Base-by-base conservation (phyloP, 768 basidiomycete genomes). In the Pulveroboletus ravenelii region DNA sequence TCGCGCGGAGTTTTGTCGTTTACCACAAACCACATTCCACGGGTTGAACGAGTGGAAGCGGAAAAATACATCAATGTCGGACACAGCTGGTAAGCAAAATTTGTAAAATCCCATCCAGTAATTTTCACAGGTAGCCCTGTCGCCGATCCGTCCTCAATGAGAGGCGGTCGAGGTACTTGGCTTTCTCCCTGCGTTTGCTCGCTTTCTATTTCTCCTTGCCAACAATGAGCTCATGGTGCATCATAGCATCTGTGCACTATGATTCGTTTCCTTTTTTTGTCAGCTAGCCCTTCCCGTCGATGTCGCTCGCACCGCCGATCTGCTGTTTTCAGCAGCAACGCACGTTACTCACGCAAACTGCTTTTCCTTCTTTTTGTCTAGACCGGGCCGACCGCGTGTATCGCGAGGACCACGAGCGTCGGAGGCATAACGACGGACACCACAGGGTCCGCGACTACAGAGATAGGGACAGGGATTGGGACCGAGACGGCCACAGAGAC, bases 171-270 rank as follows among this genome's bases (percentile, higher is more conserved):
- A 70, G 57, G 65, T 62, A 62, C 64, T 63, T 65, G 66, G 52
- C 61, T 52, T 32, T 70, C 68, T 61, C 58, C 62, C 60, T 58
- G 62, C 60, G 66, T 66, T 72, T 52, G 53, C 57, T 56, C 47
- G 55, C 52, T 51, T 51, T 57, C 35, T 39, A 27, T 37, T 61
- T 59, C 77, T 78, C 78, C 56, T 63, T 65, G 61, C 62, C 70
- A 70, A 76, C 70, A 70, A 74, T 72, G 77, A 75, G 76, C 79
- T 82, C 79, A 82, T 81, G 80, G 79, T 81, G 81, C 79, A 78
- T 64, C 61, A 36, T 58, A 65, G 61, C 66, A 61, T 62, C 61
- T 58, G 51, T 62, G 67, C 70, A 66, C 80, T 76, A 71, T 81
- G 67, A 70, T 71, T 47, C 62, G 70, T 76, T 68, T 50, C 23